Conservation (phyloP, 192 early-diverging fungal species). For the Martensiomyces pterosporus region DNA sequence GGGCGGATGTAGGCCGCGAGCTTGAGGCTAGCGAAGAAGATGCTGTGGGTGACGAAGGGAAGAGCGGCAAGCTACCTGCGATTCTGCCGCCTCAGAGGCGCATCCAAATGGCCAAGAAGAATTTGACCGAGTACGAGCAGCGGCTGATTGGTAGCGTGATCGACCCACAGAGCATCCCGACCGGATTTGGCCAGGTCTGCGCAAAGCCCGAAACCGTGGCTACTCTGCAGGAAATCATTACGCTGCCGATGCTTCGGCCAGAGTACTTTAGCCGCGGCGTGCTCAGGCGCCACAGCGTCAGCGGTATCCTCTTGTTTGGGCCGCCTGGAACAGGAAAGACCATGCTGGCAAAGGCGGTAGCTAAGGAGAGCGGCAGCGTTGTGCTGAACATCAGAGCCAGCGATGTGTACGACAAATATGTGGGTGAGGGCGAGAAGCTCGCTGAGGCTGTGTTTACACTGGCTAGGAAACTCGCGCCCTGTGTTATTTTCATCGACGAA, state of each 20-base stretch:
- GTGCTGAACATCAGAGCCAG: slow-evolving; percentile 75
- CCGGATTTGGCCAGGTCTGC: slow-evolving; percentile 69
- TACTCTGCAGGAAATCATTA: slow-evolving; percentile 80
- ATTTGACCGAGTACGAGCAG: slow-evolving; percentile 66
- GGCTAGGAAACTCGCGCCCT: slow-evolving; percentile 86
- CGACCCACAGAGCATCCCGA: slow-evolving; percentile 57
- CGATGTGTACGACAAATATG: slow-evolving; percentile 83
- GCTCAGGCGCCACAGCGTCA: slow-evolving; percentile 61
- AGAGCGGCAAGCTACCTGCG: slow-evolving; percentile 3
- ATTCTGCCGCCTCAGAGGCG: slow-evolving; percentile 25
- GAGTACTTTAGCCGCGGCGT: slow-evolving; percentile 72
- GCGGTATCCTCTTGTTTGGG: slow-evolving; percentile 79
- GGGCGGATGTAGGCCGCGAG: neutral
- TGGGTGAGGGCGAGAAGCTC: slow-evolving; percentile 97
- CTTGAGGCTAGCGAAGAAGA: neutral
- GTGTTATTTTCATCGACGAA: slow-evolving; percentile 97
- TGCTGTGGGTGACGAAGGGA: neutral
- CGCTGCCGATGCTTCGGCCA: slow-evolving; percentile 72
- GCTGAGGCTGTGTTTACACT: slow-evolving; percentile 90
- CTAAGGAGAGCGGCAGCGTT: slow-evolving; percentile 73
- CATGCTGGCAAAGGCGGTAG: slow-evolving; percentile 78
- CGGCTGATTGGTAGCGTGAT: slow-evolving; percentile 75
- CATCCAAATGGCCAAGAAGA: slow-evolving; percentile 44
- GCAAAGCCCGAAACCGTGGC: slow-evolving; percentile 74
- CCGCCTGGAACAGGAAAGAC: slow-evolving; percentile 88